phyloP scores from a whole-genome alignment of 1,284 basidiomycete species.

The Cryptococcus amylolentus region DNA sequence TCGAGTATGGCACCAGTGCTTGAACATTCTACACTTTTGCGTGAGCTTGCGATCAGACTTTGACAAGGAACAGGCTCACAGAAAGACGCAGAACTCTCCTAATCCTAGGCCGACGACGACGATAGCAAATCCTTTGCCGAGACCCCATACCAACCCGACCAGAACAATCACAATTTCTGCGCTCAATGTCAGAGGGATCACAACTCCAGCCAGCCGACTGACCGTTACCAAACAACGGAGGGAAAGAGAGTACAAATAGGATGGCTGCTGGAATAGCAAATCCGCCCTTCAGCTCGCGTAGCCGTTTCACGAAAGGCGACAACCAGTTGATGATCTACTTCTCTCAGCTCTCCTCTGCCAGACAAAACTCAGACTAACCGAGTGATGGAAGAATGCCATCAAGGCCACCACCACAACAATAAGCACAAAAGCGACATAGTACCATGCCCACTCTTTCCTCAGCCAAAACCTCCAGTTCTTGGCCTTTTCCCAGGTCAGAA shows the following conservation, averaged over 20 bases:
- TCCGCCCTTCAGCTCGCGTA: conserved; percentile 24
- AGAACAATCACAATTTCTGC: conserved; percentile 39
- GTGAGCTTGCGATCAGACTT: not conserved
- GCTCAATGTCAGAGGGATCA: not conserved
- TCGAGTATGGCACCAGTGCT: conserved; percentile 37
- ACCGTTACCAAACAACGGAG: conserved; percentile 48
- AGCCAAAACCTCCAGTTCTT: conserved; percentile 33
- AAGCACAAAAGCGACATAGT: conserved; percentile 19
- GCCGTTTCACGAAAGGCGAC: conserved; percentile 22
- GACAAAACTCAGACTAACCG: conserved; percentile 16
- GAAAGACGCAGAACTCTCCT: conserved; percentile 44
- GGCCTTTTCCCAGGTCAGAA: conserved; percentile 26
- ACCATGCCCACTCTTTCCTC: conserved; percentile 26
- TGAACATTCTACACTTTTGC: conserved; percentile 33
- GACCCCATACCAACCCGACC: conserved; percentile 47
- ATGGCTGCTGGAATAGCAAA: conserved; percentile 43
- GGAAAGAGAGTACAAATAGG: conserved; percentile 49
- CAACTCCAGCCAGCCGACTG: conserved; percentile 2
- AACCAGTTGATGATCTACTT: conserved; percentile 28
- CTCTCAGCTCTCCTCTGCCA: not conserved
- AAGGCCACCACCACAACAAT: conserved; percentile 22
- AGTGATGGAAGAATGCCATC: conserved; percentile 32
- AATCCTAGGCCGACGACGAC: conserved; percentile 38
- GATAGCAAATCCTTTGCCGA: conserved; percentile 44
- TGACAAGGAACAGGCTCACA: conserved; percentile 10